Conservation (phyloP, 2,329 filamentous ascomycete species). For the Fusarium sacchari region DNA sequence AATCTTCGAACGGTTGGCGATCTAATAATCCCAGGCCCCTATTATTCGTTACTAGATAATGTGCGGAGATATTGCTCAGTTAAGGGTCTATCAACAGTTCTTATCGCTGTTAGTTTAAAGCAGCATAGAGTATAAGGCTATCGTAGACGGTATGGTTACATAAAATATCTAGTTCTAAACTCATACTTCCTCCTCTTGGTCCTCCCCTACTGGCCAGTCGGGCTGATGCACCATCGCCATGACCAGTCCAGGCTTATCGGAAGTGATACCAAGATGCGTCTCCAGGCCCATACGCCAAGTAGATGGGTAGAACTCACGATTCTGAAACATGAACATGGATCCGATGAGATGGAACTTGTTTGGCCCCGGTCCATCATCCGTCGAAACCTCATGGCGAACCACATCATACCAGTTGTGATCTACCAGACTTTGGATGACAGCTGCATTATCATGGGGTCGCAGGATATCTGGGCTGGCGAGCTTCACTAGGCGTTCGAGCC, state of each 20-base stretch:
- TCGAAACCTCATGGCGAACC: constrained; percentile 20
- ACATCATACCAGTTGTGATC: constrained; percentile 26
- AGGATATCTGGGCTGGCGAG: constrained; percentile 8
- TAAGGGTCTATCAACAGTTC: too few relatives aligned
- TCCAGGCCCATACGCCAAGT: constrained; percentile 23
- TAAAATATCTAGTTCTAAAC: not conserved
- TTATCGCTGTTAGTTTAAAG: too few relatives aligned
- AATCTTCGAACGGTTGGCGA: not conserved
- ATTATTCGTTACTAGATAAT: not conserved
- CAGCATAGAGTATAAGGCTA: too few relatives aligned
- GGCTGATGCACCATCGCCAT: constrained; percentile 21
- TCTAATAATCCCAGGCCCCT: not conserved
- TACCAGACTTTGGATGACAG: constrained; percentile 23
- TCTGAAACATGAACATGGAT: constrained; percentile 26
- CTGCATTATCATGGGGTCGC: constrained; percentile 10
- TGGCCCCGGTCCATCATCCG: constrained; percentile 2
- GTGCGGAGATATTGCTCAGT: too few relatives aligned
- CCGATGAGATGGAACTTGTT: constrained; percentile 29
- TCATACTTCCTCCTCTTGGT: constrained; percentile 2
- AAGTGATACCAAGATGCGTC: constrained; percentile 20
- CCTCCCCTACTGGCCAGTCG: constrained; percentile 8
- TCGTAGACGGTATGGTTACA: too few relatives aligned
- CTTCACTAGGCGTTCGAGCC: constrained; percentile 2
- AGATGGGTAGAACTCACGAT: not conserved
- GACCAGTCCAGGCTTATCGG: constrained; percentile 11